Evolutionary conservation across 2,329 filamentous ascomycete genomes (phyloP).

Genomic region (Xylogone sp.): DNA sequence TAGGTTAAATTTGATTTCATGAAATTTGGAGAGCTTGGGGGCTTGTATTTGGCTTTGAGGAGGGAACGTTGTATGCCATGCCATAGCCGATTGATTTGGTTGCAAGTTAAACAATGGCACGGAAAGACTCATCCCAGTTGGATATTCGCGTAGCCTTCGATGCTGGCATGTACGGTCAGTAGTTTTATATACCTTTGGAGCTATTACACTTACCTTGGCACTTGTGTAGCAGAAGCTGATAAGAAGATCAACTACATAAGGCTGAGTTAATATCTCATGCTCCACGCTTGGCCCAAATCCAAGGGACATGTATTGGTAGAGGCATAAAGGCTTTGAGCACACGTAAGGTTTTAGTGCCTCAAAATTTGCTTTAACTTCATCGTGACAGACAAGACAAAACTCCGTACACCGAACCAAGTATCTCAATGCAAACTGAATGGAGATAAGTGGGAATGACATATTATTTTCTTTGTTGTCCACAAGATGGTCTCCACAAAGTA

Average conservation of each 20-base stretch:
- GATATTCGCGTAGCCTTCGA: slow-evolving; percentile 25
- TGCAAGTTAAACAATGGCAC: too few species aligned
- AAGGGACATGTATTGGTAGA: slow-evolving; percentile 86
- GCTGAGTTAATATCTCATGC: slow-evolving; percentile 75
- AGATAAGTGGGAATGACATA: slow-evolving; percentile 49
- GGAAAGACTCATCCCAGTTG: slow-evolving; percentile 27
- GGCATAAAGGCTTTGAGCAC: slow-evolving; percentile 69
- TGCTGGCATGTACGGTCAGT: slow-evolving; percentile 7
- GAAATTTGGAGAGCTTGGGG: too few species aligned
- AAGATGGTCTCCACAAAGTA: slow-evolving; percentile 28
- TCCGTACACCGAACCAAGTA: slow-evolving; percentile 79
- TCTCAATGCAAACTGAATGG: slow-evolving; percentile 73
- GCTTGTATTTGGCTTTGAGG: too few species aligned
- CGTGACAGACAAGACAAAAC: slow-evolving; percentile 84
- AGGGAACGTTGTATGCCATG: too few species aligned
- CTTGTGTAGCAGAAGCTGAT: slow-evolving; percentile 73
- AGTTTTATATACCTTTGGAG: neutral
- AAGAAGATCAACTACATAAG: slow-evolving; percentile 79
- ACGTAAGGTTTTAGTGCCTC: slow-evolving; percentile 75
- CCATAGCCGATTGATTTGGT: too few species aligned
- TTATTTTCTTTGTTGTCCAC: slow-evolving; percentile 16
- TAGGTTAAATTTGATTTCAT: slow-evolving; percentile 17
- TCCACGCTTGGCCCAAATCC: slow-evolving; percentile 84
- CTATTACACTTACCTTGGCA: slow-evolving; percentile 17
- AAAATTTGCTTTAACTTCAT: slow-evolving; percentile 59